Evolutionary conservation across 2,329 filamentous ascomycete species (phyloP), one percentile per base, ranked within the genome.

Genomic region (Capronia coronata): DNA sequence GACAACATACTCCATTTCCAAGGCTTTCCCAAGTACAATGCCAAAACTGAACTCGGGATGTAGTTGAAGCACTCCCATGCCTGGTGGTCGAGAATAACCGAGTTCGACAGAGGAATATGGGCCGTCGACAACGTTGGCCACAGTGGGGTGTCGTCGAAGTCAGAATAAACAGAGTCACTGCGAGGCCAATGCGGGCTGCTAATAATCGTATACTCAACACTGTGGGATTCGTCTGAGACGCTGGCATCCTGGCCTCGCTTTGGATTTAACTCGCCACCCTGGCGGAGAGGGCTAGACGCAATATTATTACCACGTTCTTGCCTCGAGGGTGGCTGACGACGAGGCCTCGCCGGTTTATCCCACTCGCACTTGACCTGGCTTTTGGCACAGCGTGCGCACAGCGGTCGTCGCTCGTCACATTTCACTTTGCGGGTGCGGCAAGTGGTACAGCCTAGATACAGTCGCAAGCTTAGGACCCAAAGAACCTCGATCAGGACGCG

Each of bases 1-100:
- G 61, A 62, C 43, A 68, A 60, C 45, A 61, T 64, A 51, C 65
- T 68, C 67, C 67, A 68, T 25, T 62, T 52, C 63, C 64, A 68
- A 19, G 61, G 57, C 46, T 68, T 68, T 61, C 68, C 66, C 25
- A 67, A 66, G 34, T 63, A 64, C 41, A 62, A 63, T 0, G 66
- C 61, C 34, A 67, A 58, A 0, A 63, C 63, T 9, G 64, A 66
- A 5, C 62, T 63, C 5, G 62, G 65, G 16, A 67, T 66, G 40
- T 65, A 67, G 43, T 62, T 56, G 8, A 67, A 65, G 49, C 64
- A 65, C 43, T 62, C 62, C 27, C 56, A 63, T 45, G 68, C 66
- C 48, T 63, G 62, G n/a, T 62, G 59, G 11, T 62, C 61, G 16
- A 69, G 62, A 8, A 61, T 55, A 30, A 68, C 55, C 16, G 67